Percentiles rank a stretch among this genome's conserved stretches.
Conservation (phyloP, 768 basidiomycete genomes). For the Hydnomerulius pinastri region DNA sequence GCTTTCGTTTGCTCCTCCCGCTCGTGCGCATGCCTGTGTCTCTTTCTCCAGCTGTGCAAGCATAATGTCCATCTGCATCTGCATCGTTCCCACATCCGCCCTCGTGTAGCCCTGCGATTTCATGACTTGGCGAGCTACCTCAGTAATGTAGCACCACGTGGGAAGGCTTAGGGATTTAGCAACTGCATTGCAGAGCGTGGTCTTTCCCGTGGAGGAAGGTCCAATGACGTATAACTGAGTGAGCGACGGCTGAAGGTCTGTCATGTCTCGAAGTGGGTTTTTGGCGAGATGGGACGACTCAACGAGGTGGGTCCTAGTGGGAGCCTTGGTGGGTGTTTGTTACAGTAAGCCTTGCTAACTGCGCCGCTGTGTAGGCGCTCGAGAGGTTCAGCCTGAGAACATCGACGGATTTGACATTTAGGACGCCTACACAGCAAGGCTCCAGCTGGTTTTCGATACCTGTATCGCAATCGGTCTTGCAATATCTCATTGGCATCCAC, state of each 20-base stretch:
- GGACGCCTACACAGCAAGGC: no score
- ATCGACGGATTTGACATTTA: no score
- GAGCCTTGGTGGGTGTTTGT: constrained; percentile 12
- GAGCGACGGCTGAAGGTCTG: constrained; percentile 11
- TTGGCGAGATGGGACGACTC: no score
- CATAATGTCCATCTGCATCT: constrained; percentile 70
- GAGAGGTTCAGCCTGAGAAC: constrained; percentile 5
- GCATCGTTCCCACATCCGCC: constrained; percentile 45
- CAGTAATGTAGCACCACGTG: constrained; percentile 48
- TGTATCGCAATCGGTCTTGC: no score
- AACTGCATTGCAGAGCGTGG: constrained; percentile 60
- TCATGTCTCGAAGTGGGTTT: constrained; percentile 13
- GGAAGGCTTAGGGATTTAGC: constrained; percentile 42
- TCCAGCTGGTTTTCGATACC: no score
- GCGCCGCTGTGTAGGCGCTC: neutral
- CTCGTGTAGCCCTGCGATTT: constrained; percentile 52
- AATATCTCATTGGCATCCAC: no score
- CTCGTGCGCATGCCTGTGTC: constrained; percentile 18
- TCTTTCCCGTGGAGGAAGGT: constrained; percentile 70
- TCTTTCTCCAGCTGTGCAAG: constrained; percentile 53
- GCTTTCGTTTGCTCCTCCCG: constrained; percentile 14
- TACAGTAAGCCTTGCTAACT: constrained; percentile 12
- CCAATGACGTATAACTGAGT: constrained; percentile 48
- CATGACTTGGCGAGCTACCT: constrained; percentile 66
- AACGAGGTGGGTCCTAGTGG: no score